Evolutionary conservation across 2,329 filamentous ascomycete species (phyloP).

Genomic region (Colletotrichum kahawae): DNA sequence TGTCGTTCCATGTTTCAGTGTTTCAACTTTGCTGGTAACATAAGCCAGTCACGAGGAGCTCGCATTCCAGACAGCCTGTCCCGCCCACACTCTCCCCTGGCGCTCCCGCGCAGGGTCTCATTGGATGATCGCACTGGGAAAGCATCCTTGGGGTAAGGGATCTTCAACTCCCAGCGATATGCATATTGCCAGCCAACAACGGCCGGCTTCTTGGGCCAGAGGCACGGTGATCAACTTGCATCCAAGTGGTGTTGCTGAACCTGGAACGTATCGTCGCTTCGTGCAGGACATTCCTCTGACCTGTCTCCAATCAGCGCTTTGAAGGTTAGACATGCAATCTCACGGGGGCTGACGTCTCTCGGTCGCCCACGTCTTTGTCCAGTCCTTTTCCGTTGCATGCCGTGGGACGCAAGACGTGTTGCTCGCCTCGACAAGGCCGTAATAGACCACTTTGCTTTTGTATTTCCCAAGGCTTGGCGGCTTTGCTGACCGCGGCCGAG

Average conservation of each 20-base stretch:
- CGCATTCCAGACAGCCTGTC: neutral
- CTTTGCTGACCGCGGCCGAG: neutral
- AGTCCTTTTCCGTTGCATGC: neutral
- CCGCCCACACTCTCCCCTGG: neutral
- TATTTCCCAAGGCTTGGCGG: neutral
- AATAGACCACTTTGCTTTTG: neutral
- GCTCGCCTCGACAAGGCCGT: neutral
- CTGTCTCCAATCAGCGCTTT: neutral
- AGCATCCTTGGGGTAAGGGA: neutral
- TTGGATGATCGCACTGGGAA: neutral
- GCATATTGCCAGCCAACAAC: neutral
- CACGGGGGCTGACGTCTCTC: neutral
- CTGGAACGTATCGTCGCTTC: neutral
- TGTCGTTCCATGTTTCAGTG: slow-evolving; percentile 22
- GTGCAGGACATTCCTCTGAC: neutral
- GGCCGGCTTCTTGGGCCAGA: neutral
- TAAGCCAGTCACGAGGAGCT: slow-evolving; percentile 2
- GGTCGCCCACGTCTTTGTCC: neutral
- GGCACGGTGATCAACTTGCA: neutral
- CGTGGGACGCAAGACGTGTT: neutral
- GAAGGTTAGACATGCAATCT: neutral
- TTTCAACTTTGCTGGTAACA: slow-evolving; percentile 18
- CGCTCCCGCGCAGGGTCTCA: neutral
- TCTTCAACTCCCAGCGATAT: neutral
- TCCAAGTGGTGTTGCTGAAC: neutral